phyloP scores from a whole-genome alignment of 306 rosid species.

The Citrullus mucosospermus region DNA sequence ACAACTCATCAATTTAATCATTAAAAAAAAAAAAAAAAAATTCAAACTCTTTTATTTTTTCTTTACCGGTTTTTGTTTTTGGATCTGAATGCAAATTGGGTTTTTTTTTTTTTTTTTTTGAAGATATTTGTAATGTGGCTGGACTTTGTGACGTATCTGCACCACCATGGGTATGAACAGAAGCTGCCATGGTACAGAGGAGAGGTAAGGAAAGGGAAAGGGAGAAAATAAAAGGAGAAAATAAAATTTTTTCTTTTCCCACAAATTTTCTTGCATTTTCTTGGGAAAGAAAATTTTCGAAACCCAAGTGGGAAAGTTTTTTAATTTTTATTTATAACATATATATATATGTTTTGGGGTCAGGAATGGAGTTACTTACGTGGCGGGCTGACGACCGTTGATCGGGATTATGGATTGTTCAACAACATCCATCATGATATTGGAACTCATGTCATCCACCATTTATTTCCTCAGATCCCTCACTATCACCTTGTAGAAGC shows the following conservation, averaged over 20 bases:
- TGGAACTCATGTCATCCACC: constrained; percentile 98
- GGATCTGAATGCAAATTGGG: neutral
- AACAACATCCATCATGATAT: constrained; percentile 86
- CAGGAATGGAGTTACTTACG: constrained; percentile 90
- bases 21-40: neutral
- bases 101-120: neutral
- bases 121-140: constrained; percentile 81
- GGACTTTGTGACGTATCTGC: constrained; percentile 87
- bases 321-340: neutral
- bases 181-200: constrained; percentile 99
- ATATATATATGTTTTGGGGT: neutral
- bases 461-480: constrained; percentile 96
- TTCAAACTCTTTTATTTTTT: neutral
- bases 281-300: neutral
- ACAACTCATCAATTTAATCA: neutral
- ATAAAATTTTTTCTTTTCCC: neutral
- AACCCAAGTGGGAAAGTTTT: neutral
- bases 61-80: neutral
- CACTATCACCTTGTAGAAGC: constrained; percentile 90
- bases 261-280: neutral
- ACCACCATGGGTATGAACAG: constrained; percentile 76
- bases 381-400: constrained; percentile 87
- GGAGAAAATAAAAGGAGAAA: neutral
- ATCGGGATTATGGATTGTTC: constrained; percentile 85
- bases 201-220: constrained; percentile 37